These are phyloP conservation scores for Talaromyces sp. DNA, from an alignment of 2,329 filamentous ascomycete genomes.

Conservation along the genomic window DNA sequence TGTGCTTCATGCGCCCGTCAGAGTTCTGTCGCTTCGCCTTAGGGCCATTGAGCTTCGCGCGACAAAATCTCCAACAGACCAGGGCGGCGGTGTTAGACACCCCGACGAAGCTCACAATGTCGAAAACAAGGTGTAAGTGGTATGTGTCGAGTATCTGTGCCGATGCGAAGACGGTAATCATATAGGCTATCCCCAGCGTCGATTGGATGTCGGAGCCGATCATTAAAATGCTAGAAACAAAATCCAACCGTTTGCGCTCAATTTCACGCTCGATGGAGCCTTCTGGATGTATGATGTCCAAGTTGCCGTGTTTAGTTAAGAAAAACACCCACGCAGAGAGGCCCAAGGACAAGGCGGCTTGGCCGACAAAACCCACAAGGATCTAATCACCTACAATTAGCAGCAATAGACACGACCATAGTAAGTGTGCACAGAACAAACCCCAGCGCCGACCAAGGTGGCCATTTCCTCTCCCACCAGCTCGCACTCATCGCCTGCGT, in stretches of 20 bases:
- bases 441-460: constrained; percentile 27
- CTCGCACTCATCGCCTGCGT: constrained; percentile 47
- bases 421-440: constrained; percentile 12
- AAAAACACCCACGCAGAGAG: constrained; percentile 29
- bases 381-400: constrained; percentile 17
- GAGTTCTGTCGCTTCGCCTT: background rate
- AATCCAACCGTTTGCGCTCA: constrained; percentile 25
- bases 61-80: constrained; percentile 25
- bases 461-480: constrained; percentile 32
- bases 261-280: constrained; percentile 21
- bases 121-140: constrained; percentile 28
- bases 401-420: background rate
- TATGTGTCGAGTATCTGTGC: constrained; percentile 22
- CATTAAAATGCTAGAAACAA: constrained; percentile 29
- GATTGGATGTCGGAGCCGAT: constrained; percentile 29
- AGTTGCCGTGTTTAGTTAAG: constrained; percentile 22
- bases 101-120: constrained; percentile 28
- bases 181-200: constrained; percentile 25
- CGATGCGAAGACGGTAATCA: constrained; percentile 23
- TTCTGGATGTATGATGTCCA: constrained; percentile 21
- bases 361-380: constrained; percentile 26
- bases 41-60: constrained; percentile 11
- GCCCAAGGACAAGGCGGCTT: constrained; percentile 22
- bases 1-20: background rate
- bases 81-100: constrained; percentile 27